Evolutionary conservation across 1,284 basidiomycete genomes (phyloP), one percentile per base, ranked within the genome.

Genomic region (Marasmius fiardii): DNA sequence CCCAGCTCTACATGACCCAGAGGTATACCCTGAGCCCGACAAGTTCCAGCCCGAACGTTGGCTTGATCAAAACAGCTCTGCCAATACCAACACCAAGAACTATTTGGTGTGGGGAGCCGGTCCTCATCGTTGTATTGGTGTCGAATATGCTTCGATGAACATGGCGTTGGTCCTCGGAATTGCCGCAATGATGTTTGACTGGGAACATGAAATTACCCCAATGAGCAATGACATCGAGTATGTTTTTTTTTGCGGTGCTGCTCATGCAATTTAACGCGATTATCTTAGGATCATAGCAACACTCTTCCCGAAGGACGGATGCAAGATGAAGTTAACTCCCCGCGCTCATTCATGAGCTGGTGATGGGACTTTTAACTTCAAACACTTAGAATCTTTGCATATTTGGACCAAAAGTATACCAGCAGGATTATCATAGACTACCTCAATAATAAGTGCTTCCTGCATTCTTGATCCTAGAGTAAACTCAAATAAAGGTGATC

Each of bases 51-150:
- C 96, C 7, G 95, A 98, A 70, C 89, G 96, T 61, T 99, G 95
- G 95, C 78, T 99, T 51, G 90, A 94, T 65, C 83, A 89, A 53
- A 73, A 86, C n/a, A 83, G 86, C 65, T 74, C 80, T 47, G 94
- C 95, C 33, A 93, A 94, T 72, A 73, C 80, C 64, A 92, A 92
- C 72, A 93, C 95, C 47, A 90, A 93, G 74, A 97, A 98, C 76
- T 99, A 93, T 71, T 85, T 99, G 61, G 93, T 98, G 26, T 99
- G 95, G 71, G 96, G 96, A 55, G 87, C 84, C 61, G 96, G 96
- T 8, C 93, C 95, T 52, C 94, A 96, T 74, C 87, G 86, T 67
- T 98, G 95, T 74, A 95, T 98, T 61, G 96, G 93, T 37, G 69
- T 93, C 56, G 93, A 97, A 71, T 98, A 99, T 70, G 94, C 95